phyloP scores from a whole-genome alignment of 257 asterid genomes.

The Cordia subcordata region DNA sequence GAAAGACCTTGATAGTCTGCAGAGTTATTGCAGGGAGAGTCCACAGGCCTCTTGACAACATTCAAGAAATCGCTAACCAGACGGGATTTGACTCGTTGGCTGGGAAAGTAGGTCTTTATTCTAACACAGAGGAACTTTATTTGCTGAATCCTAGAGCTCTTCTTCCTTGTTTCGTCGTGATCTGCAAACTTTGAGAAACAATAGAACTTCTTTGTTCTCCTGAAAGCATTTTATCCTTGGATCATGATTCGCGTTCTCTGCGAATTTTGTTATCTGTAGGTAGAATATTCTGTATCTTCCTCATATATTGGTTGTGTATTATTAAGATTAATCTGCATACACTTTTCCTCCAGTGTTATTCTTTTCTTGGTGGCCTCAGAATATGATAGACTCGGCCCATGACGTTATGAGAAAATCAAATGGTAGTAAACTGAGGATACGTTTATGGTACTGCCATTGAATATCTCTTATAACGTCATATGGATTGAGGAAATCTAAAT shows the following conservation, averaged over 20 bases:
- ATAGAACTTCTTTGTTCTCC: background rate
- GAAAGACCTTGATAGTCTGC: conserved; percentile 77
- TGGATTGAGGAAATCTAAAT: too few species aligned
- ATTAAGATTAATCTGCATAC: too few species aligned
- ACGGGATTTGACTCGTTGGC: conserved; percentile 86
- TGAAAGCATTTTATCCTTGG: too few species aligned
- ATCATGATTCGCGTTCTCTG: conserved; percentile 2
- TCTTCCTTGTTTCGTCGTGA: conserved; percentile 87
- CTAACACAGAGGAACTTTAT: conserved; percentile 89
- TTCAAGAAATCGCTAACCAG: conserved; percentile 58
- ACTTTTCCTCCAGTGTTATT: too few species aligned
- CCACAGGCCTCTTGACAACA: conserved; percentile 78
- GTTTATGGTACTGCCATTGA: too few species aligned
- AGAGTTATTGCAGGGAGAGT: conserved; percentile 94
- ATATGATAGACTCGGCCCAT: too few species aligned
- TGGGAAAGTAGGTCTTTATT: conserved; percentile 79
- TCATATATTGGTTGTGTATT: background rate
- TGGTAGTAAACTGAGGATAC: too few species aligned
- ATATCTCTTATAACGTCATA: too few species aligned
- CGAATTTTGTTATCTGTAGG: background rate
- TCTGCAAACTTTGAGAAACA: conserved; percentile 50
- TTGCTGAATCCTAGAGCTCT: conserved; percentile 81
- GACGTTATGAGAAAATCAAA: too few species aligned
- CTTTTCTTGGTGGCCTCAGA: too few species aligned
- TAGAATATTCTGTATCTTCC: conserved; percentile 8